Percentiles rank a stretch among this genome's conserved stretches.
These are phyloP conservation scores for Dendrobium chrysotoxum DNA, from an alignment of 106 monocot species.

Conservation along the genomic window DNA sequence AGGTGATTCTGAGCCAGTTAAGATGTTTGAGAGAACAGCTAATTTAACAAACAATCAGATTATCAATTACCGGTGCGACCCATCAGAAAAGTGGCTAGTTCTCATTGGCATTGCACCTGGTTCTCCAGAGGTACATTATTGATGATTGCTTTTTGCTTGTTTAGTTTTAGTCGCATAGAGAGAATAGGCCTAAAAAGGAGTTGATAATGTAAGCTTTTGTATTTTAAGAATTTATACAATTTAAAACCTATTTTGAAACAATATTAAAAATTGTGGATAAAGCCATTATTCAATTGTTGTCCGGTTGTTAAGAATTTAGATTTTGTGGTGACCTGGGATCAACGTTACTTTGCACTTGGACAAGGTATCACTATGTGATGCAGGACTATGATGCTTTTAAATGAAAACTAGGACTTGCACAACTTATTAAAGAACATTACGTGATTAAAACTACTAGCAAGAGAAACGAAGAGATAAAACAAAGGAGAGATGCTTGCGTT, in stretches of 20 bases:
- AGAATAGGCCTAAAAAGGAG: neutral
- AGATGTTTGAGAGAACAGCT: conserved; percentile 93
- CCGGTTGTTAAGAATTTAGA: neutral
- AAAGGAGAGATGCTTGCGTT: too few relatives aligned
- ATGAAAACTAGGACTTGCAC: too few relatives aligned
- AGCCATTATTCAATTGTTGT: neutral
- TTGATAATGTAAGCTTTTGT: neutral
- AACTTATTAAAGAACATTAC: too few relatives aligned
- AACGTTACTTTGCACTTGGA: neutral
- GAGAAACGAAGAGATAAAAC: too few relatives aligned
- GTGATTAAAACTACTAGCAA: too few relatives aligned
- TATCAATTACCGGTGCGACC: conserved; percentile 94
- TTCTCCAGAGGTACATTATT: conserved; percentile 63
- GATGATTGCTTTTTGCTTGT: neutral
- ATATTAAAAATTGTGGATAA: neutral
- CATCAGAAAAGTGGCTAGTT: conserved; percentile 93
- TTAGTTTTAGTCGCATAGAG: neutral
- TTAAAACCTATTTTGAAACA: neutral
- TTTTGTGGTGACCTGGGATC: neutral
- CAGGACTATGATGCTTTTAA: too few relatives aligned
- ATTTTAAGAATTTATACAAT: too few relatives aligned
- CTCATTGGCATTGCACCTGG: conserved; percentile 97
- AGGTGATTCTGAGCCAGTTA: conserved; percentile 86
- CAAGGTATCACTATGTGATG: neutral
- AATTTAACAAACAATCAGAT: conserved; percentile 93